Evolutionary conservation across 306 rosid genomes (phyloP).

Genomic region (Dryas octopetala): DNA sequence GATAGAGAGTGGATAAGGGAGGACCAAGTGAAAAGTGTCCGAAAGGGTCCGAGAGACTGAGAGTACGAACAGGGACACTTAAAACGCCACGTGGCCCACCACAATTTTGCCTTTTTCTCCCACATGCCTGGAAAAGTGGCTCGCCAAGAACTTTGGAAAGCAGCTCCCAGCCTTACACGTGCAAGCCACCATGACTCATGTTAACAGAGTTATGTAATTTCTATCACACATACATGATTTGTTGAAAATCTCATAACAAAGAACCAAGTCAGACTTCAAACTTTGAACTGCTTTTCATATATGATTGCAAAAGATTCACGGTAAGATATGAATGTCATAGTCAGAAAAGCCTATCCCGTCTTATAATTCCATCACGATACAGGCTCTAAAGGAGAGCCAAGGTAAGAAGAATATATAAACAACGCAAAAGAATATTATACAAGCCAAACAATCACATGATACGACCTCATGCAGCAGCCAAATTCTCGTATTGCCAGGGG

Average conservation of each 20-base stretch:
- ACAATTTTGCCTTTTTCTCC: background rate
- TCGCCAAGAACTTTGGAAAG: conserved; percentile 19
- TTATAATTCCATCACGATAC: conserved; percentile 2
- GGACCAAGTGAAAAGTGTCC: conserved; percentile 9
- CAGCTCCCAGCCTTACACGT: background rate
- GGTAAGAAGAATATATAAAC: conserved; percentile 15
- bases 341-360: conserved; percentile 12
- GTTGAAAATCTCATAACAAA: background rate
- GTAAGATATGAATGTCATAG: conserved; percentile 15
- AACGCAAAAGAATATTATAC: conserved; percentile 10
- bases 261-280: background rate
- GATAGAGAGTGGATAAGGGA: conserved; percentile 4
- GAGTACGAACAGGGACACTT: conserved; percentile 27
- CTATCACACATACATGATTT: background rate
- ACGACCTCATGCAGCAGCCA: conserved; percentile 37
- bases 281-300: conserved; percentile 3
- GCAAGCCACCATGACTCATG: background rate
- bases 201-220: background rate
- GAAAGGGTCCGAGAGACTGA: conserved; percentile 13
- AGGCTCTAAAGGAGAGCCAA: conserved; percentile 7
- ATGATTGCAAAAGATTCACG: background rate
- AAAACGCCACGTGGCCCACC: background rate
- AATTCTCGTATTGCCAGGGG: conserved; percentile 72
- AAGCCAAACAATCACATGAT: background rate
- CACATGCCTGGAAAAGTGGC: conserved; percentile 14